Base-by-base conservation (phyloP, 1,284 basidiomycete genomes). In the Lignosus rhinocerotis region DNA sequence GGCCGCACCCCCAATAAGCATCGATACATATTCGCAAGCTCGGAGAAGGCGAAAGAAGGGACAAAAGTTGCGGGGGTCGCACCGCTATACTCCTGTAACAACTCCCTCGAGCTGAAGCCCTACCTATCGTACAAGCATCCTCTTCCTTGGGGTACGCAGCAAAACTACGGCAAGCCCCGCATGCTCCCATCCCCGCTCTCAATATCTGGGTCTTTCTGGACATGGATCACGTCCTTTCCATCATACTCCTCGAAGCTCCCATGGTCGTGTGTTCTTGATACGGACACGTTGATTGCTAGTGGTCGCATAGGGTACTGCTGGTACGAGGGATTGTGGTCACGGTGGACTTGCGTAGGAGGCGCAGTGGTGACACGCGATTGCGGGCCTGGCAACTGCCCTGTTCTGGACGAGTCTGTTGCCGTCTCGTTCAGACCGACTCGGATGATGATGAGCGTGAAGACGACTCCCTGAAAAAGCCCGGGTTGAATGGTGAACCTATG, bases 371-470 rank as follows among this genome's bases (percentile, higher is more conserved):
- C 16, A 33, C 30, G n/a, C n/a, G 36, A 11, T 39, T 39, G 7
- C 36, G 25, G 25, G 25, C 36, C 36, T 5, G 7, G 36, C 14
- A 14, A 4, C 36, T 6, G 7, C 1, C 21, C 43, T 8, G 56
- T 57, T 16, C 50, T 51, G 21, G 56, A 58, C 14, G 45, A 47
- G 33, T 63, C 56, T 56, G 51, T 56, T 48, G 58, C 42, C 14
- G 53, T 62, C 50, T 62, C 58, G 32, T 54, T 58, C 32, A 64
- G 60, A 11, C 63, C 63, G 43, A 64, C 63, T 17, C 63, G 63
- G 48, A 64, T 64, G 58, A 64, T 64, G 52, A 64, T 64, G 16
- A 64, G 58, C 34, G 63, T 64, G 51, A 64, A 64, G 6, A 60
- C 58, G 45, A 64, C 44, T n/a, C 63, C 63, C 63, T 64, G 43